phyloP scores from a whole-genome alignment of 768 basidiomycete genomes.

The Mycena filopes region DNA sequence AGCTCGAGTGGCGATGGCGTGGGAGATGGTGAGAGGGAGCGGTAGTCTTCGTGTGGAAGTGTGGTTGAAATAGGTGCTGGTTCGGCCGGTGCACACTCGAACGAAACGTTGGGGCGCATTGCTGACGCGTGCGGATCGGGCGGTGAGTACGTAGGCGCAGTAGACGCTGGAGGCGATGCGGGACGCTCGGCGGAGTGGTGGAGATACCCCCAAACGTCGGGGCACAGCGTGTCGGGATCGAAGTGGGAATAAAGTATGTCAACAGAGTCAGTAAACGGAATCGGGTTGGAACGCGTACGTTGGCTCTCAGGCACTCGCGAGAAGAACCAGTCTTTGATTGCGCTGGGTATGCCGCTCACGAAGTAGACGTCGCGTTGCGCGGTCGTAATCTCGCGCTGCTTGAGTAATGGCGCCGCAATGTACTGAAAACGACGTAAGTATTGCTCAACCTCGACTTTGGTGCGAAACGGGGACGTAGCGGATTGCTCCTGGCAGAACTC shows the following conservation, averaged over 20 bases:
- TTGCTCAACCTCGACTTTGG: slow-evolving; percentile 11
- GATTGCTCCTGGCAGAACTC: slow-evolving; percentile 12
- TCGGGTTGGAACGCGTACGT: slow-evolving; percentile 15
- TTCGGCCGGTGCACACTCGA: no score
- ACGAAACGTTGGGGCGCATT: no score
- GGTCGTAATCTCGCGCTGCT: slow-evolving; percentile 10
- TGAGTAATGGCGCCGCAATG: slow-evolving; percentile 21
- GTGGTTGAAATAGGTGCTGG: no score
- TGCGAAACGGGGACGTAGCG: slow-evolving; percentile 14
- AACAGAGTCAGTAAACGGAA: slow-evolving; percentile 10
- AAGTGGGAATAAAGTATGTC: slow-evolving; percentile 8
- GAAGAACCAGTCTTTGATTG: slow-evolving; percentile 22
- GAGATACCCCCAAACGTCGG: slow-evolving; percentile 21
- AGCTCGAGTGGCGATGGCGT: neutral
- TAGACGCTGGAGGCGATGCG: no score
- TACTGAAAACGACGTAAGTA: slow-evolving; percentile 20
- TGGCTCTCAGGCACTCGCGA: neutral
- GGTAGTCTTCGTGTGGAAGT: no score
- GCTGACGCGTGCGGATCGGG: no score
- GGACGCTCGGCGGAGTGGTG: no score
- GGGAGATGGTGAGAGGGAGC: no score
- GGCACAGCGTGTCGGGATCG: slow-evolving; percentile 23
- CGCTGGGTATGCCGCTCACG: slow-evolving; percentile 25
- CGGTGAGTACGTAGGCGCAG: no score
- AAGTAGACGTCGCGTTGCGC: slow-evolving; percentile 21